Percentiles rank a stretch among this genome's conserved stretches.
phyloP scores from a whole-genome alignment of 2,329 filamentous ascomycete genomes.

The Colletotrichum camelliae region DNA sequence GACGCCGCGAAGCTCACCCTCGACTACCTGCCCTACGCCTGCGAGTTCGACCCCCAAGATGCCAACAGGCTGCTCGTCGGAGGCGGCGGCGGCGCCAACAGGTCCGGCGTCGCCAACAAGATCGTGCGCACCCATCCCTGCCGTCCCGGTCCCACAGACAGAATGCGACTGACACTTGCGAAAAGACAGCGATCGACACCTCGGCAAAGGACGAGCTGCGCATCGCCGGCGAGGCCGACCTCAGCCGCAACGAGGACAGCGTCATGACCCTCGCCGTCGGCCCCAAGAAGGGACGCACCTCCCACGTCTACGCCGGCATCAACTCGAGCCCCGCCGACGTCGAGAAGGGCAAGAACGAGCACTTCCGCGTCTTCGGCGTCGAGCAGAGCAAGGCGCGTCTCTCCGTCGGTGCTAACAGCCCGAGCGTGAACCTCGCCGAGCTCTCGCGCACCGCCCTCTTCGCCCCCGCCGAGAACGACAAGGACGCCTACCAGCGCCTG shows the following conservation, averaged over 20 bases:
- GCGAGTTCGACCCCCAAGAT: constrained; percentile 86
- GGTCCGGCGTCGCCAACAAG: constrained; percentile 84
- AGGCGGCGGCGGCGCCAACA: constrained; percentile 84
- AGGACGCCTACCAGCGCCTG: constrained; percentile 63
- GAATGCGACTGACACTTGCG: constrained; percentile 10
- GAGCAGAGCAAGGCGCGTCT: constrained; percentile 40
- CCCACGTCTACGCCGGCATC: constrained; percentile 75
- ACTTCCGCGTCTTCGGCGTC: constrained; percentile 79
- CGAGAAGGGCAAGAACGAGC: constrained; percentile 78
- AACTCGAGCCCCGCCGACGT: constrained; percentile 80
- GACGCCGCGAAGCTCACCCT: constrained; percentile 68
- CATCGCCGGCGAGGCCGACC: constrained; percentile 73
- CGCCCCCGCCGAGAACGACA: constrained; percentile 50
- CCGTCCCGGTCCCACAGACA: background rate
- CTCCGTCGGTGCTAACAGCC: constrained; percentile 31
- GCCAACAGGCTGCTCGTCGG: constrained; percentile 79
- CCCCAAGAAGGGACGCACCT: constrained; percentile 45
- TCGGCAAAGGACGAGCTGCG: constrained; percentile 67
- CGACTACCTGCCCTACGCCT: constrained; percentile 84
- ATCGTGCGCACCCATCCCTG: constrained; percentile 62
- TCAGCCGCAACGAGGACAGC: constrained; percentile 86
- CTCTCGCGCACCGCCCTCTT: constrained; percentile 60
- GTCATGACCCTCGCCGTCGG: constrained; percentile 82
- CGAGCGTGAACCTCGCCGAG: constrained; percentile 52
- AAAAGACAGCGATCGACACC: constrained; percentile 74